Base-by-base conservation (phyloP, 1,139 yeast genomes). In the Lodderomyces beijingensis region DNA sequence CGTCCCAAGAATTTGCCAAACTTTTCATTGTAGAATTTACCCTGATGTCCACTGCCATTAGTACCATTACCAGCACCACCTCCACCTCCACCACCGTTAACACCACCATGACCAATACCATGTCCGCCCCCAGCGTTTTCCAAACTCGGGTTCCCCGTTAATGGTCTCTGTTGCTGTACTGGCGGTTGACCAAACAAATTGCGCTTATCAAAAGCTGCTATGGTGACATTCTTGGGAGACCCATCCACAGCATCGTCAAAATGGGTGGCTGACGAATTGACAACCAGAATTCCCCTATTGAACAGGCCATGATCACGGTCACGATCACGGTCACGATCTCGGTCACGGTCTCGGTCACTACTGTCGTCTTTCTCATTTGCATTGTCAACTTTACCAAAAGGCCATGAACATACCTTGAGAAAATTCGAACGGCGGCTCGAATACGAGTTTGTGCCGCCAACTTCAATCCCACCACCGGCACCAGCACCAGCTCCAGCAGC, bases 401-500 rank as follows among this genome's bases (percentile, higher is more conserved):
- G 44, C 45, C 45, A 41, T 2, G 41, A 38, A 28, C 42, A 41
- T 2, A 35, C 42, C 32, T 39, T 41, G 8, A 41, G 31, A 24
- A 41, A 41, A 30, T 38, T 39, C n/a, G 39, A 34, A 19, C 45
- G 22, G 10, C 36, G 29, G 16, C 28, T 28, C 14, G 20, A 16
- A 6, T 16, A 26, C 18, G 23, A 7, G 16, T 23, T 24, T 6
- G 28, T 6, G 10, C 21, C 17, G 1, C 29, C 32, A 26, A 25
- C 28, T 5, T 20, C 34, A 12, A 10, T 25, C 12, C 11, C 13
- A 23, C 15, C 15, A 6, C 27, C 14, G 15, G 14, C 21, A 19
- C 21, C 21, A 19, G 9, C 7, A 19, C 21, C 28, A 17, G 17
- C 28, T 11, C 23, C 33, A 13, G 14, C 33, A 11, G 15, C 28